Evolutionary conservation across 768 basidiomycete genomes (phyloP), one percentile per base, ranked within the genome.

Genomic region (Omphalotus guepiniiformis): DNA sequence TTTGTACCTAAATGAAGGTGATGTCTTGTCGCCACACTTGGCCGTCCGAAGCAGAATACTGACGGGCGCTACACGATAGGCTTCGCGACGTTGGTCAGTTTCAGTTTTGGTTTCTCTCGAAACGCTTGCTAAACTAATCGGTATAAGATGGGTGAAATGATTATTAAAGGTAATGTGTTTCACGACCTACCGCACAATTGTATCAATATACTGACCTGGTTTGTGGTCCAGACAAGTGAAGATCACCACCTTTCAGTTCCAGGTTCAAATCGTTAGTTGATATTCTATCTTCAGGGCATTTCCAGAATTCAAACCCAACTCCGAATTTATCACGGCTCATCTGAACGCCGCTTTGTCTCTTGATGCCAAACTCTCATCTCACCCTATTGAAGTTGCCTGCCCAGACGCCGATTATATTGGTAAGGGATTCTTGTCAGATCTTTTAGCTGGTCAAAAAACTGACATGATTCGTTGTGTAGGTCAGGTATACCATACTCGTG

Each of bases 361-460:
- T 27, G 85, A 88, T 56, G 70, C 83, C 3, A 78, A 80, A 53
- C 57, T 76, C 4, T 81, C 80, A 25, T 82, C 80, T 12, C 87
- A 88, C 59, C 82, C 85, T 1, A 79, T 88, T 56, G 82, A 88
- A 59, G 80, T 86, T 39, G 71, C 75, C 8, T 82, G 79, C 57
- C 77, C 75, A 0, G 80, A 85, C 53, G 77, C 80, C 3, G 75
- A 79, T 51, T 67, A 76, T 55, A 79, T 83, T 52, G 77, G 76
- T 50, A 73, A 76, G 65, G 8, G 19, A n/a, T 26, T 41, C 34
- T n/a, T n/a, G n/a, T n/a, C n/a, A n/a, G n/a, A n/a, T n/a, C n/a
- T 29, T 37, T 29, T 2, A 49, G 25, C 30, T 23, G 6, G 18
- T 3, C 29, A 16, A 30, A 19, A 15, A 9, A 41, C 39, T 11